These are phyloP conservation scores for Penicillium hordei DNA, from an alignment of 2,329 filamentous ascomycete genomes.

Conservation along the genomic window DNA sequence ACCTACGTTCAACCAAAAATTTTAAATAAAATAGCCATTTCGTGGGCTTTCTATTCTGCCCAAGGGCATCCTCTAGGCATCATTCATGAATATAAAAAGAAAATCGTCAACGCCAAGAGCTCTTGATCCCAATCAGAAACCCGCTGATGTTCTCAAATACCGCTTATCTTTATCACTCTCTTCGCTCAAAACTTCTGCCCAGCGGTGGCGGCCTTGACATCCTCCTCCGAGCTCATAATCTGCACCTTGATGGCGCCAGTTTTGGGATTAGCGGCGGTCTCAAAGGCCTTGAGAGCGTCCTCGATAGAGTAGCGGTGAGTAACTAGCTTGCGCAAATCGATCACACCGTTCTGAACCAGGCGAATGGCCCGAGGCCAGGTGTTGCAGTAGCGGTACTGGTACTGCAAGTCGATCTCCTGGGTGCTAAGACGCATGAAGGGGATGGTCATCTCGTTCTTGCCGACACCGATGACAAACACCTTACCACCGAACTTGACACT, in stretches of 20 bases:
- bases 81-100: constrained; percentile 16
- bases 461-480: constrained; percentile 94
- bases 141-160: constrained; percentile 9
- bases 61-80: constrained; percentile 24
- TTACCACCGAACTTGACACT: constrained; percentile 92
- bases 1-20: not conserved
- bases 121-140: constrained; percentile 12
- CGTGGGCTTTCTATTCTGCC: constrained; percentile 19
- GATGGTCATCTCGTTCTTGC: constrained; percentile 91
- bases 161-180: not conserved
- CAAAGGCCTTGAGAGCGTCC: constrained; percentile 84
- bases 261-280: constrained; percentile 81
- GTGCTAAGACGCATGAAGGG: constrained; percentile 93
- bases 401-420: constrained; percentile 89
- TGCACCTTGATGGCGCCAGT: constrained; percentile 97
- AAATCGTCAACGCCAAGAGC: constrained; percentile 13
- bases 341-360: constrained; percentile 77
- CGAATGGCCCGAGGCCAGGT: constrained; percentile 94
- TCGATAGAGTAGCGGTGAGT: constrained; percentile 85
- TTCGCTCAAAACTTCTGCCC: constrained; percentile 28
- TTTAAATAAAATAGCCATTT: not conserved
- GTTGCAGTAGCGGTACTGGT: constrained; percentile 95
- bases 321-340: constrained; percentile 78
- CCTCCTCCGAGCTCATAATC: constrained; percentile 60
- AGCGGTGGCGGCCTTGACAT: constrained; percentile 37